These are phyloP conservation scores for Peniophora sp. DNA, from an alignment of 1,284 basidiomycete species.

Conservation along the genomic window DNA sequence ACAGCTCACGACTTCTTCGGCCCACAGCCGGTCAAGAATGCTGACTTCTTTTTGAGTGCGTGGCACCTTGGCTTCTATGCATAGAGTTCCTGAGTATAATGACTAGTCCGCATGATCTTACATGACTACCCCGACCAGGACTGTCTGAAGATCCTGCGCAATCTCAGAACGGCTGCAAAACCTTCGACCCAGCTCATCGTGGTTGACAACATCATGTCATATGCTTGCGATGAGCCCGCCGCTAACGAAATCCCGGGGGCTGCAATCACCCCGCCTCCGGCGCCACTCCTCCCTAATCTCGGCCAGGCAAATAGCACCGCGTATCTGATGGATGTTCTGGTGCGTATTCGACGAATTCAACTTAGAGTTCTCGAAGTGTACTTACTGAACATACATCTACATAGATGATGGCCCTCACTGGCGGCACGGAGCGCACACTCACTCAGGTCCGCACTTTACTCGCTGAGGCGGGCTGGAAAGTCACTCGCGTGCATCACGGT, in stretches of 20 bases:
- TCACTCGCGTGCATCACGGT: not conserved
- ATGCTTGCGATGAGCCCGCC: slow-evolving; percentile 4
- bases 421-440: not conserved
- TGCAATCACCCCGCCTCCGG: not conserved
- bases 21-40: not conserved
- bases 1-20: not conserved
- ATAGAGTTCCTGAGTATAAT: too few relatives aligned
- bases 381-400: not conserved
- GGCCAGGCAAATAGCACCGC: not conserved
- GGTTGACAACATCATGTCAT: slow-evolving; percentile 1
- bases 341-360: not conserved
- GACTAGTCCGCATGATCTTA: not conserved
- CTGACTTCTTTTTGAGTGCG: not conserved
- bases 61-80: too few relatives aligned
- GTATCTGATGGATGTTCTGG: not conserved
- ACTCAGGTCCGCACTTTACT: not conserved
- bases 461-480: not conserved
- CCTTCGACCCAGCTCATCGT: not conserved
- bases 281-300: not conserved
- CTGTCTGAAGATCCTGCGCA: not conserved
- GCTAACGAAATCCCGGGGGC: not conserved
- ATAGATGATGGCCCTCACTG: not conserved
- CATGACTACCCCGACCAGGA: not conserved
- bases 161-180: not conserved
- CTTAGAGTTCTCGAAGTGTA: too few relatives aligned